Evolutionary conservation across 1,284 basidiomycete species (phyloP).

Genomic region (Cryptococcus amylolentus): DNA sequence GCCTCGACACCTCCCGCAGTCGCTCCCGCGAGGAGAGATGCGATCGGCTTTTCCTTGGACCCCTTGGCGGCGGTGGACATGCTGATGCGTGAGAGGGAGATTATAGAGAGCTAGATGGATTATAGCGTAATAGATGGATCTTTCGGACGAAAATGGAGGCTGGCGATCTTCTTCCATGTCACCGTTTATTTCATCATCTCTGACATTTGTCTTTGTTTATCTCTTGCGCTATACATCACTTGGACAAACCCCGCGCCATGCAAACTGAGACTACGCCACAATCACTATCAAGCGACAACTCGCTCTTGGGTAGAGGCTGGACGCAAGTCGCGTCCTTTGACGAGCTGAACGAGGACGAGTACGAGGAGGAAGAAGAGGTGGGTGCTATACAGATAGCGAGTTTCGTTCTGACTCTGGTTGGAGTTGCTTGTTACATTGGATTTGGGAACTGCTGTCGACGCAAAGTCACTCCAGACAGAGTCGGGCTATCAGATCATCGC

Average conservation of each 20-base stretch:
- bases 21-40: conserved; percentile 80
- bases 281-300: background rate
- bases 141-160: conserved; percentile 1
- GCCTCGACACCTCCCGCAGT: conserved; percentile 90
- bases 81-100: background rate
- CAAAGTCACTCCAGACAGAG: conserved; percentile 31
- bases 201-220: background rate
- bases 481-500: conserved; percentile 44
- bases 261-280: background rate
- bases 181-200: background rate
- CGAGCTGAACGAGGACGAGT: conserved; percentile 34
- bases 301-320: conserved; percentile 38
- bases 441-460: conserved; percentile 35
- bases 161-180: background rate
- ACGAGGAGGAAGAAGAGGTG: conserved; percentile 40
- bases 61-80: conserved; percentile 14
- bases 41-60: conserved; percentile 62
- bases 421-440: conserved; percentile 42
- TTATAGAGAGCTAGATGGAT: background rate
- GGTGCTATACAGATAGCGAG: conserved; percentile 4
- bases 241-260: background rate
- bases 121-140: too few relatives aligned
- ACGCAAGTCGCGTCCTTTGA: conserved; percentile 36
- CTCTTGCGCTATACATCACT: background rate
- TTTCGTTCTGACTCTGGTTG: conserved; percentile 8